Conservation (phyloP, 345 rosid species). For the Aethionema arabicum region DNA sequence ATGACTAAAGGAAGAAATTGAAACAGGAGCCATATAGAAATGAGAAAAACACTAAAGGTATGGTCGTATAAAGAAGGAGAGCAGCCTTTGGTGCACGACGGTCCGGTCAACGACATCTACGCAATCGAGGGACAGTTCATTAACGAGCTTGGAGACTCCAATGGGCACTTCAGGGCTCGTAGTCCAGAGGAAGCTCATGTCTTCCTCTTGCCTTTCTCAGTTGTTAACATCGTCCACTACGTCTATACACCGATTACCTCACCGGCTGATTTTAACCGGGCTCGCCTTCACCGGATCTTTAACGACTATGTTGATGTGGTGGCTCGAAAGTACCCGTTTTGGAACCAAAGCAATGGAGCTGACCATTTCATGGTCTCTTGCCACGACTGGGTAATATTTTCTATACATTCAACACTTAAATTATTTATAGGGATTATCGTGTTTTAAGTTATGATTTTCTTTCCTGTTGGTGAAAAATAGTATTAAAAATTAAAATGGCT, state of each 20-base stretch:
- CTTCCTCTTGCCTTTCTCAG: slow-evolving; percentile 54
- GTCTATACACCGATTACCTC: slow-evolving; percentile 44
- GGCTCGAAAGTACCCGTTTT: slow-evolving; percentile 45
- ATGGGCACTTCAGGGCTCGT: slow-evolving; percentile 41
- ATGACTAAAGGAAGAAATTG: neutral
- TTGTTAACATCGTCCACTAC: slow-evolving; percentile 39
- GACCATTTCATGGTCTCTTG: slow-evolving; percentile 68
- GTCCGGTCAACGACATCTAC: slow-evolving; percentile 52
- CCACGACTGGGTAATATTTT: slow-evolving; percentile 57
- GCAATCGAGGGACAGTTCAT: slow-evolving; percentile 61
- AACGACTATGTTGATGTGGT: slow-evolving; percentile 44
- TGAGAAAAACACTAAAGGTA: slow-evolving; percentile 55
- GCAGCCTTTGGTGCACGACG: slow-evolving; percentile 49
- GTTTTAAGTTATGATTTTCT: no score
- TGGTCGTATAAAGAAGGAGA: slow-evolving; percentile 69
- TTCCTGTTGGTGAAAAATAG: no score
- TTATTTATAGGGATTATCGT: neutral
- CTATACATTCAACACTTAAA: neutral
- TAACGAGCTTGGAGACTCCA: slow-evolving; percentile 36
- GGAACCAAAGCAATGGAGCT: slow-evolving; percentile 63
- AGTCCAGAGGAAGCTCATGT: slow-evolving; percentile 54
- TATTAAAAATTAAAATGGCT: no score
- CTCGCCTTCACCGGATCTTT: slow-evolving; percentile 37
- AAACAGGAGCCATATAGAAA: slow-evolving; percentile 57
- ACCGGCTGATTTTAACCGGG: slow-evolving; percentile 37